phyloP scores from a whole-genome alignment of 169 alveolate genomes.

The Theileria equi region DNA sequence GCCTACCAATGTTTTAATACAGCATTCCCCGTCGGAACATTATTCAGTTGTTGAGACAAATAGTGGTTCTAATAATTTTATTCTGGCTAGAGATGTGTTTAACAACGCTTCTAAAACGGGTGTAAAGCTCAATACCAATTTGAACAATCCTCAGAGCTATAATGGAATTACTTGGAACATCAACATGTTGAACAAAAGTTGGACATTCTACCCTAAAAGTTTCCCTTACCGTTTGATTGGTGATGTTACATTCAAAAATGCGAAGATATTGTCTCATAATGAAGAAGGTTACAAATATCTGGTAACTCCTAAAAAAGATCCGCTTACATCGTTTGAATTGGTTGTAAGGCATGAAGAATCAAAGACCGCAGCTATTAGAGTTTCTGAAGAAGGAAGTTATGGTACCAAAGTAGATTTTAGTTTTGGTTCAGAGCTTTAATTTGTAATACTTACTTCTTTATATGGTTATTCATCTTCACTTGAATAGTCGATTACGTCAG shows the following conservation, averaged over 20 bases:
- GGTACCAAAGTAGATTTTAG: too few species aligned
- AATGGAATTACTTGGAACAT: slow-evolving; percentile 41
- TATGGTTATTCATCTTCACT: slow-evolving; percentile 35
- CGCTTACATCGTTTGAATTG: too few species aligned
- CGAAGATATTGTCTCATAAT: slow-evolving; percentile 9
- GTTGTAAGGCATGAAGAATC: too few species aligned
- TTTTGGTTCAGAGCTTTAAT: too few species aligned
- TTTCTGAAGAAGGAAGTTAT: too few species aligned
- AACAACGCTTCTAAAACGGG: not conserved
- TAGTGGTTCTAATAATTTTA: slow-evolving; percentile 13
- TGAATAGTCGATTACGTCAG: slow-evolving; percentile 32
- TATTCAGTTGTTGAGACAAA: slow-evolving; percentile 23
- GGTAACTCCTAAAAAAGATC: not conserved
- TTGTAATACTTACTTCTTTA: too few species aligned
- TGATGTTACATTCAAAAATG: slow-evolving; percentile 5
- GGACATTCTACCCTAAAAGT: slow-evolving; percentile 2
- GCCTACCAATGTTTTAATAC: slow-evolving; percentile 18
- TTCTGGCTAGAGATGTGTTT: slow-evolving; percentile 9
- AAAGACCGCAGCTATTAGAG: too few species aligned
- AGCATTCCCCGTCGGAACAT: not conserved
- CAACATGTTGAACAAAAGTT: not conserved
- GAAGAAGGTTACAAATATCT: slow-evolving; percentile 17
- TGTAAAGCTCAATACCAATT: not conserved
- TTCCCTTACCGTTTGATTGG: slow-evolving; percentile 22
- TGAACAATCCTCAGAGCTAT: too few species aligned